Evolutionary conservation across 441 rosid species (phyloP), one percentile per base, ranked within the genome.

Genomic region (Raphanus hybrid): DNA sequence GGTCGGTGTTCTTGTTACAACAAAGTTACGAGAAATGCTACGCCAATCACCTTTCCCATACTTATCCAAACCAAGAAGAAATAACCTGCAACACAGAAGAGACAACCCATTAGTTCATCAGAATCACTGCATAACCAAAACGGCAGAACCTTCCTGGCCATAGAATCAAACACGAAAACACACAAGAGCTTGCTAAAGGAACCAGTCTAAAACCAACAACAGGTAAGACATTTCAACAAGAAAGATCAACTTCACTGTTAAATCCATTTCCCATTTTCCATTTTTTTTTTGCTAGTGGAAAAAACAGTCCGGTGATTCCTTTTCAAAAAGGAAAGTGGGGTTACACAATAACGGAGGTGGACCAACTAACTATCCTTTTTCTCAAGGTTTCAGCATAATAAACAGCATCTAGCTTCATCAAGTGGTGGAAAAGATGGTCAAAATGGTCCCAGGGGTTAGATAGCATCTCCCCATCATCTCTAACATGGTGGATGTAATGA

Each of bases 1-100:
- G 2, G 98, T 94, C 3, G 98, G 98, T 8, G 98, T 96, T 83
- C 98, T 94, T 63, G 99, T 90, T 71, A 92, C 96, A 63, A 96
- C 99, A 83, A 85, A 96, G 83, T 94, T 91, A 26, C 99, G 89
- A 10, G 99, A 94, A 78, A 96, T 93, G 77, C 98, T 96, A 77
- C 98, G 90, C 98, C 99, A 96, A 67, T 96, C 99, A 27, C 98
- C 99, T 85, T 94, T 96, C 70, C 99, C 99, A 23, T 92, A 96
- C 77, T 94, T 94, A 26, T 94, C 96, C 90, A 93, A 85, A 76
- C 97, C 97, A 34, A 92, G 93, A 81, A 93, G 97, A 85, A 96
- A 96, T 84, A 92, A 89, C 89, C 98, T 96, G 88, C 55, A 14
- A 73, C 77, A 66, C 3, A 39, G 64, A 75, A 66, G 34, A 59